A percentile compares a stretch with the other conserved stretches of the same genome.
phyloP scores from a whole-genome alignment of 192 early-diverging fungal genomes.

The Kickxella alabastrina region DNA sequence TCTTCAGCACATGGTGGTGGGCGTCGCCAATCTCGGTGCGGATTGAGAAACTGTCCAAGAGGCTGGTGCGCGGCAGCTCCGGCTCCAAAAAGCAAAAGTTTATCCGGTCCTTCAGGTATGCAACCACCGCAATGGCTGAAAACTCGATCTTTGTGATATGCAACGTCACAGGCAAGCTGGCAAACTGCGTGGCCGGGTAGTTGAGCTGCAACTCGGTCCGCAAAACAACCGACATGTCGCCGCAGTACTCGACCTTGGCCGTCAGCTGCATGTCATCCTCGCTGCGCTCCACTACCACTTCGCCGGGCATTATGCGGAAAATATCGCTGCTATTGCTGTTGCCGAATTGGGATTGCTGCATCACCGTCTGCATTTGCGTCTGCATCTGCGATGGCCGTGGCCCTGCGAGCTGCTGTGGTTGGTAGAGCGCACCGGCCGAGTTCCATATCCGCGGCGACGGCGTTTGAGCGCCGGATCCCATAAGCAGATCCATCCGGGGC shows the following conservation, averaged over 20 bases:
- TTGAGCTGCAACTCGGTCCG: conserved; percentile 69
- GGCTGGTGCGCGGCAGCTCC: conserved; percentile 21
- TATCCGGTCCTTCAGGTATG: conserved; percentile 60
- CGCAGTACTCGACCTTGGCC: conserved; percentile 62
- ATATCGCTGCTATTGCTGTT: not conserved
- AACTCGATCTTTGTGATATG: conserved; percentile 68
- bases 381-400: not conserved
- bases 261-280: conserved; percentile 65
- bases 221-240: conserved; percentile 69
- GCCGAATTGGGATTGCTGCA: not conserved
- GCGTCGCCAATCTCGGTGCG: conserved; percentile 46
- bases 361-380: no score
- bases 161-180: conserved; percentile 68
- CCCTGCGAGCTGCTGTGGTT: not conserved
- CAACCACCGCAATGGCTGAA: conserved; percentile 64
- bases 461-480: conserved; percentile 15
- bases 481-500: conserved; percentile 9
- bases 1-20: conserved; percentile 63
- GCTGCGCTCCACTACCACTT: conserved; percentile 17
- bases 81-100: conserved; percentile 71
- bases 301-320: conserved; percentile 2
- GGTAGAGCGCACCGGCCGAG: not conserved
- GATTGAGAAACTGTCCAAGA: conserved; percentile 33
- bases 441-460: conserved; percentile 17
- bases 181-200: conserved; percentile 70